A percentile compares a stretch with the other conserved stretches of the same genome.
Evolutionary conservation across 2,329 filamentous ascomycete species (phyloP).

Genomic region (Bipolaris victoriae): DNA sequence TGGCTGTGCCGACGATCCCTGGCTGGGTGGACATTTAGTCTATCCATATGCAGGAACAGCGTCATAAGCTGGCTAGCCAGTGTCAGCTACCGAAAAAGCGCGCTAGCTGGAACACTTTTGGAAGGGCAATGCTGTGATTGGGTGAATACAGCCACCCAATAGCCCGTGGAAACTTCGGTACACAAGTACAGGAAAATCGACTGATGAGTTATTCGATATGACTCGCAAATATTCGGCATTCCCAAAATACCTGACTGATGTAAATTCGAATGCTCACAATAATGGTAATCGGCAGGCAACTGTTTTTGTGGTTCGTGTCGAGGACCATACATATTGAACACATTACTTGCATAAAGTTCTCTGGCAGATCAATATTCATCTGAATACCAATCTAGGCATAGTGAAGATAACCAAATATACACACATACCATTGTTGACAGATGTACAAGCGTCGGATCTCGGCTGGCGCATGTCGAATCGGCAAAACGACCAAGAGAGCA

Average conservation of each 20-base stretch:
- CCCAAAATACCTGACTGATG: not conserved
- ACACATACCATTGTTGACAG: not conserved
- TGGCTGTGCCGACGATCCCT: slow-evolving; percentile 10
- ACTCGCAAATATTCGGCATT: not conserved
- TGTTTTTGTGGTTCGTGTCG: not conserved
- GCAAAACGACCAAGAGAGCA: too few relatives aligned
- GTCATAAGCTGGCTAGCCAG: not conserved
- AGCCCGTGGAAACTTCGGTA: not conserved
- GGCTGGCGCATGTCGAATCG: too few relatives aligned
- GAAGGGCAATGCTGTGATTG: not conserved
- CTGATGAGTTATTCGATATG: not conserved
- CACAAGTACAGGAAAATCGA: not conserved
- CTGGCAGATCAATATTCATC: not conserved
- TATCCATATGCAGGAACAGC: slow-evolving; percentile 11
- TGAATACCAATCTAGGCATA: not conserved
- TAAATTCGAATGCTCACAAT: not conserved
- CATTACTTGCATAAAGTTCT: not conserved
- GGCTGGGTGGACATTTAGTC: not conserved
- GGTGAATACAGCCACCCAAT: not conserved
- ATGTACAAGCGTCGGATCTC: not conserved
- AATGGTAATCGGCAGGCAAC: not conserved
- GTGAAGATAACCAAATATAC: too few relatives aligned
- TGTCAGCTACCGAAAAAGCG: slow-evolving; percentile 3
- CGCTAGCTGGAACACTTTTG: not conserved
- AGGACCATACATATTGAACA: not conserved